A percentile compares a stretch with the other conserved stretches of the same genome.
phyloP scores from a whole-genome alignment of 805 yeast species.

The Myxozyma neotropica region DNA sequence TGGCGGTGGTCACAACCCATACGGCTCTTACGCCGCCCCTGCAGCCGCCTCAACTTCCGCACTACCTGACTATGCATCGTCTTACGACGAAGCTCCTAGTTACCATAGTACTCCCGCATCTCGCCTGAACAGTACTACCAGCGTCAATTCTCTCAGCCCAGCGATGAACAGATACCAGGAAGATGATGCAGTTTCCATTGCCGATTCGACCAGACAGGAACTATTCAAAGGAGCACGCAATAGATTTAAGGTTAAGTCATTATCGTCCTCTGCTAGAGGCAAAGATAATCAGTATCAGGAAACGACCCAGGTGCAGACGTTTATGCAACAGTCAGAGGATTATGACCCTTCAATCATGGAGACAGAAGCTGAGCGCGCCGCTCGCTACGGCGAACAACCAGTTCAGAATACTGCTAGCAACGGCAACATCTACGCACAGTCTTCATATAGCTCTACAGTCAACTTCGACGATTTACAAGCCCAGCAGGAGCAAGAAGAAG shows the following conservation, averaged over 20 bases:
- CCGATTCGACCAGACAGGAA: conserved; percentile 19
- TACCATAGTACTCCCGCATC: conserved; percentile 9
- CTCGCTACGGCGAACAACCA: conserved; percentile 9
- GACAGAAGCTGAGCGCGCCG: conserved; percentile 30
- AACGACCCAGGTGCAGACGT: not conserved
- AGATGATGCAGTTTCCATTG: conserved; percentile 15
- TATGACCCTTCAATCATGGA: conserved; percentile 35
- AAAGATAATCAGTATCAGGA: not conserved
- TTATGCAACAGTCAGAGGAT: conserved; percentile 1
- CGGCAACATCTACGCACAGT: not conserved
- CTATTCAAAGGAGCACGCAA: conserved; percentile 21
- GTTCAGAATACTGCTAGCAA: not conserved
- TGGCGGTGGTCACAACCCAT: not conserved
- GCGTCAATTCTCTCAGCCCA: not conserved
- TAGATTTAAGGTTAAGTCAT: conserved; percentile 4
- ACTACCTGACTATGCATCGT: conserved; percentile 7
- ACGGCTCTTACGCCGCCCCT: not conserved
- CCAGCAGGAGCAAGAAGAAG: conserved; percentile 51
- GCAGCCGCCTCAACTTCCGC: conserved; percentile 5
- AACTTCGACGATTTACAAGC: conserved; percentile 12
- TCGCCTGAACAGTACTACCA: not conserved
- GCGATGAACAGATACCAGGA: not conserved
- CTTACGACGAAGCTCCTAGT: not conserved
- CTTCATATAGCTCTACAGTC: conserved; percentile 9
- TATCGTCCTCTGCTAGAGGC: not conserved